Conservation (phyloP, 805 yeast species). For the Deakozyma indianensis region DNA sequence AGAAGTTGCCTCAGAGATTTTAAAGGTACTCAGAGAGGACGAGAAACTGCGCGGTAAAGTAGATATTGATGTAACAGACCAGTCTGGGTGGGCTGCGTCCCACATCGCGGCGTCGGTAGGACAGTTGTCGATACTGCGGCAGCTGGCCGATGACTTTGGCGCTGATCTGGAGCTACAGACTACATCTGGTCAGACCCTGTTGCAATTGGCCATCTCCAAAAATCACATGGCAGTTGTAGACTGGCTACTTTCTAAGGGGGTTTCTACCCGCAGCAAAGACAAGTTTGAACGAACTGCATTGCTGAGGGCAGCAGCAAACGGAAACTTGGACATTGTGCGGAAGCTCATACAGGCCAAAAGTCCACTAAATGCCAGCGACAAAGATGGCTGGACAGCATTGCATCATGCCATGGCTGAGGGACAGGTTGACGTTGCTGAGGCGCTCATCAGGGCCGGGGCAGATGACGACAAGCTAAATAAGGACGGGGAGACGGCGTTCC, state of each 20-base stretch:
- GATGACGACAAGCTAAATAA: conserved; percentile 31
- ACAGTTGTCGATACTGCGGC: conserved; percentile 18
- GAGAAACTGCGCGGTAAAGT: conserved; percentile 13
- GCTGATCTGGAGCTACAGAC: conserved; percentile 46
- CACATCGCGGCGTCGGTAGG: conserved; percentile 78
- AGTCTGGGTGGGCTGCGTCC: conserved; percentile 76
- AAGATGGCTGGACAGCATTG: conserved; percentile 64
- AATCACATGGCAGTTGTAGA: conserved; percentile 40
- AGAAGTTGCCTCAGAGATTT: conserved; percentile 35
- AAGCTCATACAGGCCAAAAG: conserved; percentile 40
- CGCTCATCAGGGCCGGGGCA: conserved; percentile 52
- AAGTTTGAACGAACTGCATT: conserved; percentile 49
- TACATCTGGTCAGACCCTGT: conserved; percentile 52
- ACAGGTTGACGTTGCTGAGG: conserved; percentile 57
- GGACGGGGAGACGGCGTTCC: conserved; percentile 40
- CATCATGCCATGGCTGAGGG: conserved; percentile 91
- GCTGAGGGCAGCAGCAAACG: conserved; percentile 74
- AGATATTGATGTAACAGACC: conserved; percentile 63
- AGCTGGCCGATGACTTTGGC: conserved; percentile 10
- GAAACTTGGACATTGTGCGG: conserved; percentile 43
- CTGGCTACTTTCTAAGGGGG: conserved; percentile 41
- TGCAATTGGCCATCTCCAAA: conserved; percentile 69
- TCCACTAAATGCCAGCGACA: conserved; percentile 56
- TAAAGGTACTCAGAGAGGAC: conserved; percentile 22
- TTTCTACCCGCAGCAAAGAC: conserved; percentile 55